These are phyloP conservation scores for Mercurialis annua DNA, from an alignment of 345 rosid genomes.

Conservation along the genomic window DNA sequence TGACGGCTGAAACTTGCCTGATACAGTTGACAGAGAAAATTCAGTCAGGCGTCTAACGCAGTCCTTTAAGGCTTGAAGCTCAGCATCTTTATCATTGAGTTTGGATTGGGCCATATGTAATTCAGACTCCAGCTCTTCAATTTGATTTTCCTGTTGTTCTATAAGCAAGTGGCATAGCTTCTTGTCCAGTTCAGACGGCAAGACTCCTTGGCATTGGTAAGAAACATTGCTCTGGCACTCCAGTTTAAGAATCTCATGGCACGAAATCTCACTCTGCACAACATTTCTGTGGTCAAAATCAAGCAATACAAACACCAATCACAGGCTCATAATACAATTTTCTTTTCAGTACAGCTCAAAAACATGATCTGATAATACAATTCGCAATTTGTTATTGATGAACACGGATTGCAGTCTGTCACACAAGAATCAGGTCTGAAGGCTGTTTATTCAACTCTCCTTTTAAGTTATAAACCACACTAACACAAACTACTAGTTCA, in stretches of 20 bases:
- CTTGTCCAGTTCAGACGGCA: conserved; percentile 66
- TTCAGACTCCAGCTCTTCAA: conserved; percentile 67
- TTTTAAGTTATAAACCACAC: not conserved
- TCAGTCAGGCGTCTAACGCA: conserved; percentile 64
- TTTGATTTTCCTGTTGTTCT: conserved; percentile 75
- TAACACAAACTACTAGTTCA: not conserved
- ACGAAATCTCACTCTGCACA: conserved; percentile 30
- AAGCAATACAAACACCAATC: not conserved
- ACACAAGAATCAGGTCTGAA: not conserved
- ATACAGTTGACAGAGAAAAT: conserved; percentile 50
- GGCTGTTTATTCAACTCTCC: not conserved
- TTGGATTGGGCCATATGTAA: conserved; percentile 58
- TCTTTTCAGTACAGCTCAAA: not conserved
- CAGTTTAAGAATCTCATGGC: conserved; percentile 30
- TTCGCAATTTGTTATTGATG: not conserved
- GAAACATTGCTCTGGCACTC: conserved; percentile 31
- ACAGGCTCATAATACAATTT: not conserved
- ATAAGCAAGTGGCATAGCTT: conserved; percentile 69
- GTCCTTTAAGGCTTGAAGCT: conserved; percentile 78
- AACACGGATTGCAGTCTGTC: not conserved
- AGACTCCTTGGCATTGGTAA: conserved; percentile 53
- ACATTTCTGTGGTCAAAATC: conserved; percentile 14
- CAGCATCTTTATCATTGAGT: conserved; percentile 71
- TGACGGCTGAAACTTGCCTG: conserved; percentile 36
- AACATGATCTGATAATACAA: not conserved